Conservation (phyloP, 2,329 filamentous ascomycete species). For the Lecanicillium sp. region DNA sequence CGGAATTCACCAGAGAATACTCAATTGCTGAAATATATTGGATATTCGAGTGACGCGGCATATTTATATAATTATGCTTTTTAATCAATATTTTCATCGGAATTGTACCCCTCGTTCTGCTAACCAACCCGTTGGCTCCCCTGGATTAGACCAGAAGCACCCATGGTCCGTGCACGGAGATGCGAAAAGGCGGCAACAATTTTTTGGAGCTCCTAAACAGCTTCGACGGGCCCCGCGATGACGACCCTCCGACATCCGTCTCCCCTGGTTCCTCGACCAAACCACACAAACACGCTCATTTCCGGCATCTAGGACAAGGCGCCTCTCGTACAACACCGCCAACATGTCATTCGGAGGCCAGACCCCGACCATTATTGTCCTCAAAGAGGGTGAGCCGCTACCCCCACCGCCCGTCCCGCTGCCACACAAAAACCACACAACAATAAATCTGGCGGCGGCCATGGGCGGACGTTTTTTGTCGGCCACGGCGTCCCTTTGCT, state of each 20-base stretch:
- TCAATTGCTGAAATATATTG: too few species aligned
- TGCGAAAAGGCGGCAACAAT: slow-evolving; percentile 40
- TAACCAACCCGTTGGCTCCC: too few species aligned
- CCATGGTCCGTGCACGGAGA: slow-evolving; percentile 19
- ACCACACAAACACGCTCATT: slow-evolving; percentile 10
- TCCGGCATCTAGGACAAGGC: slow-evolving; percentile 6
- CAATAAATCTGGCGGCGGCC: slow-evolving; percentile 9
- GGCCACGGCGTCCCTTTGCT: slow-evolving; percentile 12
- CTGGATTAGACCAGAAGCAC: slow-evolving; percentile 3
- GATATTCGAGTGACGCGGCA: too few species aligned
- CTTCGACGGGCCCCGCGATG: slow-evolving; percentile 23
- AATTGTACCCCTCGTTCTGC: not conserved
- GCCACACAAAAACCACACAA: slow-evolving; percentile 11
- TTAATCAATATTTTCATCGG: too few species aligned
- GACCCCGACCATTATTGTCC: slow-evolving; percentile 94
- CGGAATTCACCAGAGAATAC: too few species aligned
- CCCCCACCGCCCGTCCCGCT: slow-evolving; percentile 28
- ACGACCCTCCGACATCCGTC: slow-evolving; percentile 19
- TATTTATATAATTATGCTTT: too few species aligned
- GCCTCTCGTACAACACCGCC: slow-evolving; percentile 15
- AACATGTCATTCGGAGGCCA: slow-evolving; percentile 95
- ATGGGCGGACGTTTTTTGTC: not conserved
- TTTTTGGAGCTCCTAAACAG: slow-evolving; percentile 43
- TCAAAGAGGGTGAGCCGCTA: slow-evolving; percentile 79
- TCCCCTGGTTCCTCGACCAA: slow-evolving; percentile 17